phyloP scores from a whole-genome alignment of 2,329 filamentous ascomycete species.

The Fusarium luffae region DNA sequence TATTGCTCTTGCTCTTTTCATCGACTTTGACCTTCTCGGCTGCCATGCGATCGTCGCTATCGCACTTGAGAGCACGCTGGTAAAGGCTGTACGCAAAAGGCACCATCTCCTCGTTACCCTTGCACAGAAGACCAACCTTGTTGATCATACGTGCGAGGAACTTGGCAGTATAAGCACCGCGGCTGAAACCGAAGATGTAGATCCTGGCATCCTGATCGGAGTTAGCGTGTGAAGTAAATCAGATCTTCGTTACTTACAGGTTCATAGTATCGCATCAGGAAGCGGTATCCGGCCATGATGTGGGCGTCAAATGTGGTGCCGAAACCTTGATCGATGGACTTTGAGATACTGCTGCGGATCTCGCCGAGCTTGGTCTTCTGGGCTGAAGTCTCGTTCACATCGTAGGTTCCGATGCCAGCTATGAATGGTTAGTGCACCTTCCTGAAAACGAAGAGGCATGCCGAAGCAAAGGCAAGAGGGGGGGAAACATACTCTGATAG shows the following conservation, averaged over 20 bases:
- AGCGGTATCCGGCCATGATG: slow-evolving; percentile 63
- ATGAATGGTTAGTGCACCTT: fast-evolving
- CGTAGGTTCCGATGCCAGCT: slow-evolving; percentile 63
- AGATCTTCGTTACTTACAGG: slow-evolving; percentile 41
- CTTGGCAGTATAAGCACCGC: slow-evolving; percentile 63
- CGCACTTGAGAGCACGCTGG: slow-evolving; percentile 52
- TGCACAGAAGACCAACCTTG: slow-evolving; percentile 59
- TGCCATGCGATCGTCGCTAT: slow-evolving; percentile 48
- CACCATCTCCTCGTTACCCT: slow-evolving; percentile 65
- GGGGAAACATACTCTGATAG: slow-evolving; percentile 60
- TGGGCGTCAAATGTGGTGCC: slow-evolving; percentile 62
- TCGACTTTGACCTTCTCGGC: background rate
- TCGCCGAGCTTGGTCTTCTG: slow-evolving; percentile 51
- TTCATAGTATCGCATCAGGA: slow-evolving; percentile 64
- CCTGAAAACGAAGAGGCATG: too few relatives aligned
- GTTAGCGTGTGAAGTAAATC: fast-evolving
- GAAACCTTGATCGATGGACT: slow-evolving; percentile 56
- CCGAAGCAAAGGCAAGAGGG: too few relatives aligned
- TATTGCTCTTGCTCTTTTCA: background rate
- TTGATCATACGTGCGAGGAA: slow-evolving; percentile 63
- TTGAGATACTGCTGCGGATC: slow-evolving; percentile 50
- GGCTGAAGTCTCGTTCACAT: slow-evolving; percentile 54
- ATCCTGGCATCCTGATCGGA: slow-evolving; percentile 57
- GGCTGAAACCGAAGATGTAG: slow-evolving; percentile 65
- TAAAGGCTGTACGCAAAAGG: slow-evolving; percentile 60